Evolutionary conservation across 805 yeast species (phyloP).

Genomic region (Saturnispora silvae): DNA sequence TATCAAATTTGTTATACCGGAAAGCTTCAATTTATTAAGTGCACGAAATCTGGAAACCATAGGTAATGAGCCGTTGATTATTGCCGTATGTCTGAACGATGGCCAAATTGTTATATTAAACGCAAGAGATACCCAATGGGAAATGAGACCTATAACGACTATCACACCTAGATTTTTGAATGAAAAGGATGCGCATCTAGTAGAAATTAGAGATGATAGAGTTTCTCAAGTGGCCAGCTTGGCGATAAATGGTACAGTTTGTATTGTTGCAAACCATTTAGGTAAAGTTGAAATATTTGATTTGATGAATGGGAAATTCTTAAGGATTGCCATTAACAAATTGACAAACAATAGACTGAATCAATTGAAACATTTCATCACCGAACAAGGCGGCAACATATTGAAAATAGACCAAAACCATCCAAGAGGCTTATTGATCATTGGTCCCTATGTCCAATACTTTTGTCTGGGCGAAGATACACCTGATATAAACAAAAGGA

Average conservation of each 20-base stretch:
- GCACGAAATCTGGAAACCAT: conserved; percentile 15
- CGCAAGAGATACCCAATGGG: conserved; percentile 24
- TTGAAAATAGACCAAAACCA: conserved; percentile 20
- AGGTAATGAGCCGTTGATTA: conserved; percentile 23
- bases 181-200: conserved; percentile 15
- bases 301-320: conserved; percentile 31
- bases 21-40: conserved; percentile 12
- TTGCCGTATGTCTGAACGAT: conserved; percentile 28
- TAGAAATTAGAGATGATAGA: conserved; percentile 9
- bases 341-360: conserved; percentile 14
- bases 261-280: conserved; percentile 32
- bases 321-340: conserved; percentile 23
- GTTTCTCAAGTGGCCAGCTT: conserved; percentile 23
- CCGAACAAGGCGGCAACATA: conserved; percentile 17
- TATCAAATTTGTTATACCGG: conserved; percentile 19
- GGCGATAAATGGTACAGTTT: conserved; percentile 21
- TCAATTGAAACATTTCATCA: conserved; percentile 19
- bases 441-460: conserved; percentile 35
- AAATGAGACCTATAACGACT: conserved; percentile 13
- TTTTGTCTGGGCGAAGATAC: conserved; percentile 35
- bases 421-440: conserved; percentile 29
- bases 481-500: conserved; percentile 10
- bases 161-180: conserved; percentile 17
- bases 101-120: conserved; percentile 34
- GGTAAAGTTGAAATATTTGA: conserved; percentile 35